Evolutionary conservation across 768 basidiomycete genomes (phyloP), one percentile per base, ranked within the genome.

Genomic region (Leccinum ochraceum): DNA sequence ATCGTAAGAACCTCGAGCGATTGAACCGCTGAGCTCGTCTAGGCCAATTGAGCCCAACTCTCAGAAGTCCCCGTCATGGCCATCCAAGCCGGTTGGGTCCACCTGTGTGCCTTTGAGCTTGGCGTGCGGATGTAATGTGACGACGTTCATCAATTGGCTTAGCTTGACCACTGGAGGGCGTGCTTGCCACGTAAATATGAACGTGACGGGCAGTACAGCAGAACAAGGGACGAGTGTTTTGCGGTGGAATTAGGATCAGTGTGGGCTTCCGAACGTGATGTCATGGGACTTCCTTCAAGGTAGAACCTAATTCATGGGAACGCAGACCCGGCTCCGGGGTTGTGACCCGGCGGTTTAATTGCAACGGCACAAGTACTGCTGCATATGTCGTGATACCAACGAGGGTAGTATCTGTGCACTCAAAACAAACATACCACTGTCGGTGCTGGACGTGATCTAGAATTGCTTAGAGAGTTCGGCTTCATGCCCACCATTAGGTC

Each of bases 51-150:
- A 17, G 32, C 11, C 37, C 20, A 20, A 46, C 20, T 46, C n/a
- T n/a, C 44, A n/a, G 44, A 46, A 14, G 37, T 6, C 37, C 16
- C 16, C 37, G 37, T 17, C 37, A 9, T 22, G 44, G 20, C 4
- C 44, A 60, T 60, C 54, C 11, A 32, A 32, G 32, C 32, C 32
- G 11, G 32, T 32, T 32, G 11, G 32, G 32, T 32, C 10, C 51
- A 20, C 61, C 58, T 69, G 67, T 44, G 20, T 54, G 2, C 67
- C 67, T 2, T n/a, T 53, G 17, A 57, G 50, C 34, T 0, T n/a
- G 13, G 34, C 34, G 42, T 4, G 44, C 2, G 22, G 0, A 36
- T 14, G 13, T 6, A 4, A 6, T 36, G 13, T 36, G 34, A 56
- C 42, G 28, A 5, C 50, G 52, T 14, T 17, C 1, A 32, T 32